Conservation (phyloP, 2,329 filamentous ascomycete genomes). For the Chaetomium strumarium region DNA sequence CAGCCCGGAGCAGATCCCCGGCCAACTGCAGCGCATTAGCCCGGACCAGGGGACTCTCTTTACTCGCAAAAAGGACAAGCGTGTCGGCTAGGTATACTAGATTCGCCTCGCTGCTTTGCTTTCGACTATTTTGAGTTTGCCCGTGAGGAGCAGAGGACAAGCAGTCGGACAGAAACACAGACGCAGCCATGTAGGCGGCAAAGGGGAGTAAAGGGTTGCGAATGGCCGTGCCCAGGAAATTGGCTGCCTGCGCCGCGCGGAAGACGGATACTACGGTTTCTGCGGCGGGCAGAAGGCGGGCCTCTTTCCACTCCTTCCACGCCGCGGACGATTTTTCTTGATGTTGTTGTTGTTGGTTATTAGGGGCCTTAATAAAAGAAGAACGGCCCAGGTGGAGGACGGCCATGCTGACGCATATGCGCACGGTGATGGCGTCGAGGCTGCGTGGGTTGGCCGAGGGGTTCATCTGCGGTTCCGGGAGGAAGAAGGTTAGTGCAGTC, state of each 20-base stretch:
- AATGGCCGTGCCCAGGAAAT: constrained; percentile 32
- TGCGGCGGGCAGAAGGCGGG: constrained; percentile 61
- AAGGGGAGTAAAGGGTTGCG: constrained; percentile 67
- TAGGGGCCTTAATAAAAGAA: too few species aligned
- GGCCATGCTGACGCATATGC: constrained; percentile 63
- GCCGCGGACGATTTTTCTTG: too few species aligned
- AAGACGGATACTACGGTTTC: constrained; percentile 54
- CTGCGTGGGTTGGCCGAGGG: constrained; percentile 53
- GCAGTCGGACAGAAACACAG: constrained; percentile 66
- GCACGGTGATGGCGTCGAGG: constrained; percentile 59
- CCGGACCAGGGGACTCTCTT: constrained; percentile 59
- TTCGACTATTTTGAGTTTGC: constrained; percentile 25
- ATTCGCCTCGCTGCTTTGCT: constrained; percentile 37
- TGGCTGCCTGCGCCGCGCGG: constrained; percentile 47
- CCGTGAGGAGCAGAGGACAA: too few species aligned
- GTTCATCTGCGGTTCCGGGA: constrained; percentile 51
- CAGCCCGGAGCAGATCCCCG: constrained; percentile 45
- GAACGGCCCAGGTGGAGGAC: constrained; percentile 56
- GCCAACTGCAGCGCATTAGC: constrained; percentile 66
- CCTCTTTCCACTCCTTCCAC: too few species aligned
- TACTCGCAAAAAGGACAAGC: constrained; percentile 56
- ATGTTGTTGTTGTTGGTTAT: too few species aligned
- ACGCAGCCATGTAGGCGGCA: constrained; percentile 64
- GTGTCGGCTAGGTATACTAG: constrained; percentile 62
- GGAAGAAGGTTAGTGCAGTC: constrained; percentile 51